Evolutionary conservation across 805 yeast species (phyloP).

Genomic region (Ogataea thermomethanolica): DNA sequence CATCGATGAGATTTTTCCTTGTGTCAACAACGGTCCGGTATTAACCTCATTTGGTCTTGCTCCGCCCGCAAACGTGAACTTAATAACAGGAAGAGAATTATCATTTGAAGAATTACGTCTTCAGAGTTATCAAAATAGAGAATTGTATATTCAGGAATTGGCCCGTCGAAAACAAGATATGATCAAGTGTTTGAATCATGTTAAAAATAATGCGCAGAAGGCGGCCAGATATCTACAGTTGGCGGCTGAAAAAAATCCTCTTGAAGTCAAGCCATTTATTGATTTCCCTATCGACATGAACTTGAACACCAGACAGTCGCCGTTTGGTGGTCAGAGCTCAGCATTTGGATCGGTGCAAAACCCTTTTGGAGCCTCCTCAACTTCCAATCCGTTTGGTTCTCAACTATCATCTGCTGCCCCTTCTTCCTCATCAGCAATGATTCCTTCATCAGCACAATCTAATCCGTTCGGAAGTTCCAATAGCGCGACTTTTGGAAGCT

Average conservation of each 20-base stretch:
- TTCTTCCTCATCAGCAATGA: background rate
- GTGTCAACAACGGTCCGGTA: constrained; percentile 28
- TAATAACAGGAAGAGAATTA: constrained; percentile 49
- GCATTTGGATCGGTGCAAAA: background rate
- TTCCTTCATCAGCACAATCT: background rate
- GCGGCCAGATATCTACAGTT: constrained; percentile 59
- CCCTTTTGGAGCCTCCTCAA: constrained; percentile 5
- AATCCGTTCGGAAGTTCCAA: constrained; percentile 3
- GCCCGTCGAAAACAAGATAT: constrained; percentile 45
- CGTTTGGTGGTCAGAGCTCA: background rate
- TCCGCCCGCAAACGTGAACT: constrained; percentile 44
- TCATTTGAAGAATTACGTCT: constrained; percentile 53
- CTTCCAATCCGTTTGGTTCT: constrained; percentile 12
- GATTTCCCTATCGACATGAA: constrained; percentile 31
- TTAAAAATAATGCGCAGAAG: constrained; percentile 40
- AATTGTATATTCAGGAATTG: constrained; percentile 40
- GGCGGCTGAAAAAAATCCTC: constrained; percentile 33
- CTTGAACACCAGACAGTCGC: background rate
- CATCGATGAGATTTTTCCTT: constrained; percentile 14
- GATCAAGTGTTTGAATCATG: constrained; percentile 37
- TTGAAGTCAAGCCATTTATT: constrained; percentile 31
- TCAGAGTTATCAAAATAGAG: constrained; percentile 42
- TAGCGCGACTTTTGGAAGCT: constrained; percentile 13
- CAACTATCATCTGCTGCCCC: background rate
- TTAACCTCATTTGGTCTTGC: constrained; percentile 48